Conservation (phyloP, 176 grass and related monocot species). For the Ensete ventricosum region DNA sequence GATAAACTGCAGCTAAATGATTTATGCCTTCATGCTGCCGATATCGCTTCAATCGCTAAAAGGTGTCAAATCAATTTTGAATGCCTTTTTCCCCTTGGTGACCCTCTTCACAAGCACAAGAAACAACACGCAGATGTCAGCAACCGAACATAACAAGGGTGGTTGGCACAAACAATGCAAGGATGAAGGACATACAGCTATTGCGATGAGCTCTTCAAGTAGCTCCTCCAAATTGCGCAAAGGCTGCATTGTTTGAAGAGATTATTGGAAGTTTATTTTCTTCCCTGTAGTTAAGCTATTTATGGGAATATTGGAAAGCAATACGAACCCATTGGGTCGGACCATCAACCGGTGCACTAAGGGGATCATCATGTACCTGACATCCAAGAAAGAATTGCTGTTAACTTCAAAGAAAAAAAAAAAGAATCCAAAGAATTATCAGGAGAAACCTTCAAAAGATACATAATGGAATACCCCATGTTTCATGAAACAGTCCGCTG, state of each 20-base stretch:
- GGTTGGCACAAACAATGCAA: neutral
- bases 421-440: neutral
- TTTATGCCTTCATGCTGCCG: neutral
- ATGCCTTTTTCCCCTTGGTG: conserved; percentile 66
- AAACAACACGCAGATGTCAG: neutral
- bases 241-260: conserved; percentile 35
- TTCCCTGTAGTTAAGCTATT: conserved; percentile 7
- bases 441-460: neutral
- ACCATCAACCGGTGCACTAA: conserved; percentile 83
- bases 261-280: neutral
- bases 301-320: conserved; percentile 6
- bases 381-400: neutral
- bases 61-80: conserved; percentile 73
- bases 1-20: too few species aligned
- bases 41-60: conserved; percentile 29
- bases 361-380: conserved; percentile 86
- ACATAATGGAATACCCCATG: too few species aligned
- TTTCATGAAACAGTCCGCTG: too few species aligned
- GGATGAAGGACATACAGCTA: conserved; percentile 54
- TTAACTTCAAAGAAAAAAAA: too few species aligned
- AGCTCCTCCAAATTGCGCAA: conserved; percentile 78
- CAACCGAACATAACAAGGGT: neutral
- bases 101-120: conserved; percentile 28
- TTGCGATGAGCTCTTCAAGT: conserved; percentile 74
- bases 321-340: conserved; percentile 87